These are phyloP conservation scores for Linum trigynum DNA, from an alignment of 345 rosid species.

Conservation along the genomic window DNA sequence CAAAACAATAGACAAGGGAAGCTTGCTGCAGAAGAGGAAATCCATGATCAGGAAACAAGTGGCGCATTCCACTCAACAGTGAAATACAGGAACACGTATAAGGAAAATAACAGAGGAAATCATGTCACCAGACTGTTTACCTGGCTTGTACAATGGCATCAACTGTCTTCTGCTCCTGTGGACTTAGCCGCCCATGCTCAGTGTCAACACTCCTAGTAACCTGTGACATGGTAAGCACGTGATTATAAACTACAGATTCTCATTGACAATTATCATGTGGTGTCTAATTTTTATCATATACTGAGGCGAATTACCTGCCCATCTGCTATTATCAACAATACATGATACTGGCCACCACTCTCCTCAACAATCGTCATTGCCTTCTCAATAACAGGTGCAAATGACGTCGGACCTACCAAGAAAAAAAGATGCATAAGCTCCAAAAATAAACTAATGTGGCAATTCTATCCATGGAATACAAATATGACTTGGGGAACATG, in stretches of 20 bases:
- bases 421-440: neutral
- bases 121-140: neutral
- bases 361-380: neutral
- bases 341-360: neutral
- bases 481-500: neutral
- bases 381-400: neutral
- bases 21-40: constrained; percentile 1
- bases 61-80: neutral
- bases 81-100: neutral
- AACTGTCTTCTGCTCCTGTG: constrained; percentile 6
- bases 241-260: neutral
- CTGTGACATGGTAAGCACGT: neutral
- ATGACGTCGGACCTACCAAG: neutral
- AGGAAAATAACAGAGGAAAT: neutral
- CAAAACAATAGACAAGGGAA: constrained; percentile 1
- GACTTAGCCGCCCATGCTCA: constrained; percentile 1
- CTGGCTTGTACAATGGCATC: constrained; percentile 5
- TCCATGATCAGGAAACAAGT: neutral
- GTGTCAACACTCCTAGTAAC: constrained; percentile 5
- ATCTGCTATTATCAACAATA: neutral
- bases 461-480: neutral
- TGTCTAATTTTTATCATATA: no score
- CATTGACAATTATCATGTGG: no score
- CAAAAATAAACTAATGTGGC: neutral
- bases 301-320: neutral